Conservation (phyloP, 352 stramenopile genomes). For the Phytopythium boreale region DNA sequence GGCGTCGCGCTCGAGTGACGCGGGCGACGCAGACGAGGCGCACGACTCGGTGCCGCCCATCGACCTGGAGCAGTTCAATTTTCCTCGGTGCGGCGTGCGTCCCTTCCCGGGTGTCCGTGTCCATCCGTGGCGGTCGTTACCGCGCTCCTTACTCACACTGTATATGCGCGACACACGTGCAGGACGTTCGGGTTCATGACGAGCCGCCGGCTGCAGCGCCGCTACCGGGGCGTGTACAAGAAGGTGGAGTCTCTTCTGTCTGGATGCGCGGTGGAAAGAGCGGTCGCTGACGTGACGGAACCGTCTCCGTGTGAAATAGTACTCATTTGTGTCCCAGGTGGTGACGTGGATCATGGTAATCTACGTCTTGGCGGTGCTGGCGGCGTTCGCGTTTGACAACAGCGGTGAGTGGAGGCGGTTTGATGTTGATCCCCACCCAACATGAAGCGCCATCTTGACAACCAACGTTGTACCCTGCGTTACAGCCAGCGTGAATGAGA, state of each 20-base stretch:
- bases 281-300: neutral
- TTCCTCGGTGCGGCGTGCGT: conserved; percentile 21
- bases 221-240: conserved; percentile 55
- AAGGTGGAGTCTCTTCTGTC: conserved; percentile 19
- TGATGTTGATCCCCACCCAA: neutral
- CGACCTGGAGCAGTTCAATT: conserved; percentile 37
- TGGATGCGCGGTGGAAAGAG: neutral
- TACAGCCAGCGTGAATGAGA: conserved; percentile 11
- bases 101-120: neutral
- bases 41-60: neutral
- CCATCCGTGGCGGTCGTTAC: conserved; percentile 7
- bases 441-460: neutral
- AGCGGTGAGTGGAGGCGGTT: conserved; percentile 15
- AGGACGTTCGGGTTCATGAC: conserved; percentile 61
- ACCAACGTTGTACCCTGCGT: neutral
- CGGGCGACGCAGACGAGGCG: conserved; percentile 14
- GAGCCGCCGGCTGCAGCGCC: conserved; percentile 44
- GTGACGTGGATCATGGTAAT: conserved; percentile 53
- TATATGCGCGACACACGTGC: neutral
- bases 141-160: neutral
- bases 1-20: conserved; percentile 8
- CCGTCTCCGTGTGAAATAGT: conserved; percentile 12
- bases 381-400: conserved; percentile 24
- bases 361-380: conserved; percentile 51
- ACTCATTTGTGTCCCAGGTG: conserved; percentile 47